Conservation (phyloP, 148 eudicot species). For the Rhododendron mucronatum region DNA sequence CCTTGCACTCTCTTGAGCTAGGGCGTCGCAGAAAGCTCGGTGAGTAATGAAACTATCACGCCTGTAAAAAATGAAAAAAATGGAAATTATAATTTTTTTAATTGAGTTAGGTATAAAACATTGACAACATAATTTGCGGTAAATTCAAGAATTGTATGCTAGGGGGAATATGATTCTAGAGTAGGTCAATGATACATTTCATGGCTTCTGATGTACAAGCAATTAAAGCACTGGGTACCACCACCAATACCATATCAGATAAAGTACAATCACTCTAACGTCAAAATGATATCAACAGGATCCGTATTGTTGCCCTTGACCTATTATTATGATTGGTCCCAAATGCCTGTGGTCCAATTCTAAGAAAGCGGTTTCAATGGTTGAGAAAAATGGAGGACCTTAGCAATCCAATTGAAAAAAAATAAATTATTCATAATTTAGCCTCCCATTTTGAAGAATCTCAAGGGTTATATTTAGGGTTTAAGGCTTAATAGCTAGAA, state of each 20-base stretch:
- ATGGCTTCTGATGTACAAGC: not conserved
- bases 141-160: not conserved
- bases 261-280: not conserved
- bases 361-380: not conserved
- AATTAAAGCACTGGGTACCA: not conserved
- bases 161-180: not conserved
- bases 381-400: not conserved
- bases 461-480: not conserved
- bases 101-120: not conserved
- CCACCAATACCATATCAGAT: not conserved
- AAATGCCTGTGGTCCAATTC: constrained; percentile 7
- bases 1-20: constrained; percentile 67
- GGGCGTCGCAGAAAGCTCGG: constrained; percentile 68
- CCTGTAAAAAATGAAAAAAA: constrained; percentile 29
- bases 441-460: not conserved
- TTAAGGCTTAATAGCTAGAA: not conserved
- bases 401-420: not conserved
- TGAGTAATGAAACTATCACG: constrained; percentile 74
- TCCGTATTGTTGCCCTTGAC: not conserved
- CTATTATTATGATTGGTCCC: not conserved
- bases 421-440: not conserved
- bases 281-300: not conserved
- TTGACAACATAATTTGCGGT: not conserved
- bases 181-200: not conserved
- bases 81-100: not conserved